Evolutionary conservation across 768 basidiomycete genomes (phyloP).

Genomic region (Cystobasidiopsis lactophilus): DNA sequence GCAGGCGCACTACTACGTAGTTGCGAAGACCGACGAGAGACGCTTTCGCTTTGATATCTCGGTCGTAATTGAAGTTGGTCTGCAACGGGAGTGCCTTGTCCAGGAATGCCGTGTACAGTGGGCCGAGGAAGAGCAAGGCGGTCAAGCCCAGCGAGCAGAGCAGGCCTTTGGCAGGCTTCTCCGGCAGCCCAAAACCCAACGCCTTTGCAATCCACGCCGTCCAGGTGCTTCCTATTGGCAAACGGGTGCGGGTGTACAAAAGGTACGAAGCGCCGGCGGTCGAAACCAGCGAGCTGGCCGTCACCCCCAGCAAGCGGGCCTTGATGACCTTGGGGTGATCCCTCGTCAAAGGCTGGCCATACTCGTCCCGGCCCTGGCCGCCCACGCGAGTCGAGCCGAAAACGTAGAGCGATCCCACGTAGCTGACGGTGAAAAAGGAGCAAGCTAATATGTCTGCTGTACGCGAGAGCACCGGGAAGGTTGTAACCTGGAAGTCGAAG

Average conservation of each 20-base stretch:
- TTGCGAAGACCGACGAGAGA: constrained; percentile 39
- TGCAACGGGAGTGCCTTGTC: constrained; percentile 21
- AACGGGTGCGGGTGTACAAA: constrained; percentile 7
- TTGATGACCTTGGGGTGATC: constrained; percentile 56
- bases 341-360: constrained; percentile 4
- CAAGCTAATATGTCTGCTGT: neutral
- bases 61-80: constrained; percentile 3
- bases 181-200: constrained; percentile 7
- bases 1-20: constrained; percentile 25
- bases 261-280: constrained; percentile 32
- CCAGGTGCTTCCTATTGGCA: neutral
- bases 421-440: constrained; percentile 7
- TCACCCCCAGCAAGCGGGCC: constrained; percentile 50
- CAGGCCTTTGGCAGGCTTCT: constrained; percentile 6
- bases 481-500: too few species aligned
- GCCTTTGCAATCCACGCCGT: neutral
- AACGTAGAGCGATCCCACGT: constrained; percentile 12
- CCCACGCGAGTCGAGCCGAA: constrained; percentile 8
- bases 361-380: neutral
- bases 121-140: constrained; percentile 25
- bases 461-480: too few species aligned
- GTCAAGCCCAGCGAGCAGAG: constrained; percentile 22
- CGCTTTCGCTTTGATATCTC: constrained; percentile 1
- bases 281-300: constrained; percentile 38
- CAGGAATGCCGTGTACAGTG: constrained; percentile 21